Conservation (phyloP, 1,284 basidiomycete genomes). For the Puccinia triticina region DNA sequence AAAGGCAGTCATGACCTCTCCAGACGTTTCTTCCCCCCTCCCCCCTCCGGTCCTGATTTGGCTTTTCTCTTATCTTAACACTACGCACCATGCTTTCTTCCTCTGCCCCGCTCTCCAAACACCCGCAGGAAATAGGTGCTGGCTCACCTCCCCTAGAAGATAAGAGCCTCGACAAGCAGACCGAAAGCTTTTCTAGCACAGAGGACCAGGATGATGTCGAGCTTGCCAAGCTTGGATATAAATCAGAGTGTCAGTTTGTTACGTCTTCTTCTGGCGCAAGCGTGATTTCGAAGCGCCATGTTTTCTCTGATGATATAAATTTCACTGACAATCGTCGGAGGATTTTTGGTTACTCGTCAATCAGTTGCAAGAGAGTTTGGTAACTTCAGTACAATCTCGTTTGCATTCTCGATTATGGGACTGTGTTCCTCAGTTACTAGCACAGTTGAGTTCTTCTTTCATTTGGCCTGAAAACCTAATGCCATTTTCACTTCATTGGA, state of each 20-base stretch:
- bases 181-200: conserved; percentile 11
- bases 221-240: conserved; percentile 48
- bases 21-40: not conserved
- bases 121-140: conserved; percentile 1
- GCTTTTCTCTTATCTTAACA: not conserved
- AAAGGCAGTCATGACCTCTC: not conserved
- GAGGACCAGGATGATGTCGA: conserved; percentile 44
- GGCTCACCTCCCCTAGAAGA: not conserved
- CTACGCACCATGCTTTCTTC: not conserved
- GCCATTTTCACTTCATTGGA: not conserved
- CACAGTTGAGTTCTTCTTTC: conserved; percentile 40
- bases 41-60: not conserved
- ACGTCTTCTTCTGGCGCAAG: not conserved
- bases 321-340: not conserved
- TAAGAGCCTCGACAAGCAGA: not conserved
- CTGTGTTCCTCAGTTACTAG: conserved; percentile 49
- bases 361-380: conserved; percentile 50
- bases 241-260: conserved; percentile 47
- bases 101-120: not conserved
- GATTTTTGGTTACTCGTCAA: not conserved
- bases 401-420: conserved; percentile 52
- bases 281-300: not conserved
- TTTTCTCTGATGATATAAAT: not conserved
- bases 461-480: not conserved
- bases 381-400: conserved; percentile 49